A percentile compares a stretch with the other conserved stretches of the same genome.
Conservation (phyloP, 257 asterid genomes). For the Haberlea rhodopensis region DNA sequence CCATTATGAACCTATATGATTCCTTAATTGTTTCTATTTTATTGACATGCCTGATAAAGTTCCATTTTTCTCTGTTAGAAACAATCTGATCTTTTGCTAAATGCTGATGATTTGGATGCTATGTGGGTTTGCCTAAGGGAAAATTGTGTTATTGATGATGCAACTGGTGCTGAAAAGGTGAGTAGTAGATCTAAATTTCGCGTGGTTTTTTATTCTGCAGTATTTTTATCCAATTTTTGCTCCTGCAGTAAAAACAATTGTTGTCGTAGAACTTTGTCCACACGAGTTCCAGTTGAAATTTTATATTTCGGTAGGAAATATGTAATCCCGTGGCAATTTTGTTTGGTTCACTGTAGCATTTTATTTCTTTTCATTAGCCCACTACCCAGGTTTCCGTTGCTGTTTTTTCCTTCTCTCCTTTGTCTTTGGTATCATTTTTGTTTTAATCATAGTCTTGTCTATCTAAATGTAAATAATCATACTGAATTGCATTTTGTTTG, state of each 20-base stretch:
- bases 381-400: conserved; percentile 16
- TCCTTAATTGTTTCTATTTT: background rate
- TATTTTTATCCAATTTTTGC: background rate
- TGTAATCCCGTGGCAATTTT: background rate
- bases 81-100: conserved; percentile 96
- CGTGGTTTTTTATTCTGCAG: conserved; percentile 7
- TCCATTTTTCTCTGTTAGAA: conserved; percentile 49
- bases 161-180: conserved; percentile 99
- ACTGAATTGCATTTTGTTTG: conserved; percentile 33
- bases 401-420: background rate
- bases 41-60: background rate
- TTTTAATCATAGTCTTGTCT: conserved; percentile 21
- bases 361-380: conserved; percentile 14
- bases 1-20: background rate
- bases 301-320: background rate
- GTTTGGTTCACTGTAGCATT: conserved; percentile 1
- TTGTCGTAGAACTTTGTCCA: conserved; percentile 8
- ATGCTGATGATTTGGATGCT: conserved; percentile 99
- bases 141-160: conserved; percentile 98
- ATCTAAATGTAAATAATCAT: conserved; percentile 19
- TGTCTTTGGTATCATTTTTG: background rate
- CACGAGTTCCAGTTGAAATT: background rate
- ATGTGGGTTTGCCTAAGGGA: conserved; percentile 99
- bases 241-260: background rate
- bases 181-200: conserved; percentile 15